phyloP scores from a whole-genome alignment of 441 rosid species.

The Adansonia gregorii region DNA sequence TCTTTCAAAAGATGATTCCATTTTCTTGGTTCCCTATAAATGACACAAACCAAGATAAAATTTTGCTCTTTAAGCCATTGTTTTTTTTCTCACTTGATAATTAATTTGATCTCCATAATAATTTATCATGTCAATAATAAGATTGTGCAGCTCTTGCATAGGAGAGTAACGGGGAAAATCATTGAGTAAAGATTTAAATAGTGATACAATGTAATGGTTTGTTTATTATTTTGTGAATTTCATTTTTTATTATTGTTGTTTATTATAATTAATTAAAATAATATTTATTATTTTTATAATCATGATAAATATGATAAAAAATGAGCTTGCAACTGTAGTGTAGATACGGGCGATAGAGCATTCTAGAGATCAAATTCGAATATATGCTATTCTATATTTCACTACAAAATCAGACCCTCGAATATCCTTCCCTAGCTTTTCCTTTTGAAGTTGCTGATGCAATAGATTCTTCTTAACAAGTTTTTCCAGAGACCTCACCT shows the following conservation, averaged over 20 bases:
- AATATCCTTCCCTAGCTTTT: not conserved
- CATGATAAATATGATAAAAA: not conserved
- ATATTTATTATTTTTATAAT: too few relatives aligned
- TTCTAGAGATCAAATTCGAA: slow-evolving; percentile 6
- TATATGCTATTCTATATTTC: not conserved
- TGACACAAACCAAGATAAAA: not conserved
- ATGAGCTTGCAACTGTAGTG: too few relatives aligned
- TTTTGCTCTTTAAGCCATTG: not conserved
- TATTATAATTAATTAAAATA: too few relatives aligned
- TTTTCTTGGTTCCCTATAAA: not conserved
- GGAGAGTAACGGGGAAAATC: not conserved
- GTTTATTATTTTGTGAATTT: too few relatives aligned
- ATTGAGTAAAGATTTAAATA: too few relatives aligned
- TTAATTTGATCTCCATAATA: not conserved
- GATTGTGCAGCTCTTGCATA: not conserved
- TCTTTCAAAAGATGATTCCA: not conserved
- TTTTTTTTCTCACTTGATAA: not conserved
- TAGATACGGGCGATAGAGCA: not conserved
- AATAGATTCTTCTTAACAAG: slow-evolving; percentile 8
- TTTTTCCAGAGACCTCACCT: not conserved
- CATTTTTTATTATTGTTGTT: too few relatives aligned
- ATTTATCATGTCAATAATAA: not conserved
- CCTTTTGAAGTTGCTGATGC: not conserved
- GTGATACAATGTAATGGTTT: too few relatives aligned
- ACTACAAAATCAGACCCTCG: not conserved